phyloP scores from a whole-genome alignment of 83 land plant species.

The Larix sibirica region DNA sequence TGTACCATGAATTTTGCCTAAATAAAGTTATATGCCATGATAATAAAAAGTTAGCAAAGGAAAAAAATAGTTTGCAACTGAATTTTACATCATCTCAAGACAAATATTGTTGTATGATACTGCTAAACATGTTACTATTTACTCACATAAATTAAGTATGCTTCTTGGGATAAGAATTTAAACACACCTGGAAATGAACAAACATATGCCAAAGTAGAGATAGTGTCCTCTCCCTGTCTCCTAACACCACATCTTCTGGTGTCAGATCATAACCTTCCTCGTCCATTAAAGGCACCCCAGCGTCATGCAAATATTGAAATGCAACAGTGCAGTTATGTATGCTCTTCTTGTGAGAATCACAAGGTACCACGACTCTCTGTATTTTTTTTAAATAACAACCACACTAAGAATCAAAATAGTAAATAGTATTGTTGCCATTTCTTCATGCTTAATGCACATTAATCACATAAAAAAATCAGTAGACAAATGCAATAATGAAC shows the following conservation, averaged over 20 bases:
- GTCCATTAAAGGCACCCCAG: constrained; percentile 29
- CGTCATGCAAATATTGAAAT: constrained; percentile 54
- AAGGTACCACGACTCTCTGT: constrained; percentile 77
- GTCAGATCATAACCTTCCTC: constrained; percentile 19
- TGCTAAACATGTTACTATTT: too few species aligned
- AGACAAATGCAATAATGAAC: neutral
- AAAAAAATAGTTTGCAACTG: too few species aligned
- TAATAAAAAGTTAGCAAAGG: too few species aligned
- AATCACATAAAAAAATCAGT: neutral
- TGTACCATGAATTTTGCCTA: too few species aligned
- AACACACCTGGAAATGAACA: constrained; percentile 74
- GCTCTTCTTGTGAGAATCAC: constrained; percentile 56
- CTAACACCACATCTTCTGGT: constrained; percentile 68
- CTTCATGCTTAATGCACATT: neutral
- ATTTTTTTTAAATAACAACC: neutral
- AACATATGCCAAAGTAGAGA: constrained; percentile 80
- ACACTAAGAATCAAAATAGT: constrained; percentile 2
- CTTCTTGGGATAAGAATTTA: neutral
- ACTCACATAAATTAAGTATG: too few species aligned
- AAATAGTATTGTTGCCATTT: neutral
- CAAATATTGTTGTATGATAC: too few species aligned
- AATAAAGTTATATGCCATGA: too few species aligned
- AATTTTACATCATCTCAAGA: too few species aligned
- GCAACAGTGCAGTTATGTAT: constrained; percentile 73
- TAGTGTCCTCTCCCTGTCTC: constrained; percentile 58